Conservation (phyloP, 345 rosid genomes). For the Zanthoxylum bungeanum region DNA sequence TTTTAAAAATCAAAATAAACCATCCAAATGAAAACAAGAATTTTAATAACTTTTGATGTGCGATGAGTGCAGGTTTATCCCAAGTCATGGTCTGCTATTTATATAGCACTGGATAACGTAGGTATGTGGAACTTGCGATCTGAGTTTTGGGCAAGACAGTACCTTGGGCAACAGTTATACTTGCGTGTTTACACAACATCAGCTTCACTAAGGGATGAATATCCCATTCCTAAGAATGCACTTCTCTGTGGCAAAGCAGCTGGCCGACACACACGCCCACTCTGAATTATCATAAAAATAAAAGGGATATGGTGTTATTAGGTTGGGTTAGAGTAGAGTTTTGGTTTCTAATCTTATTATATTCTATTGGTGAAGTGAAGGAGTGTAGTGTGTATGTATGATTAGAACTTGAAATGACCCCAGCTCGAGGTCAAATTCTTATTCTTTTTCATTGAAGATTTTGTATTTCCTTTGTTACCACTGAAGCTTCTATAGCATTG, state of each 20-base stretch:
- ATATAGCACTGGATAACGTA: slow-evolving; percentile 83
- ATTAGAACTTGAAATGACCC: slow-evolving; percentile 23
- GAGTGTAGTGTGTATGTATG: background rate
- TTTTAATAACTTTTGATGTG: background rate
- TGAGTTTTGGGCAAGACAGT: slow-evolving; percentile 92
- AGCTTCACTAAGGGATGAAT: slow-evolving; percentile 86
- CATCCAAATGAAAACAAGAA: background rate
- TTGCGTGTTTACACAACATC: slow-evolving; percentile 72
- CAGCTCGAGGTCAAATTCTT: slow-evolving; percentile 65
- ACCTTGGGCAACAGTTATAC: slow-evolving; percentile 91
- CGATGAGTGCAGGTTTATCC: slow-evolving; percentile 71
- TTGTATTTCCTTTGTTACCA: slow-evolving; percentile 12
- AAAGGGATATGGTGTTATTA: no score
- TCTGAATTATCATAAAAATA: slow-evolving; percentile 29
- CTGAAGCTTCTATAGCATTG: background rate
- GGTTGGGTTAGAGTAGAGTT: slow-evolving; percentile 26
- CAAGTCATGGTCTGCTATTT: slow-evolving; percentile 81
- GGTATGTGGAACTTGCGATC: slow-evolving; percentile 98
- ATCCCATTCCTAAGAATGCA: slow-evolving; percentile 83
- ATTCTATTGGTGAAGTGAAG: background rate
- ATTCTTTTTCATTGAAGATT: slow-evolving; percentile 38
- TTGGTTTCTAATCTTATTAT: slow-evolving; percentile 21
- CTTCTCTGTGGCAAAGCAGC: slow-evolving; percentile 75
- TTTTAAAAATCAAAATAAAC: background rate
- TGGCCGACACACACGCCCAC: slow-evolving; percentile 76